Evolutionary conservation across 2,329 filamentous ascomycete genomes (phyloP).

Genomic region (Ceratocystis ficicola): DNA sequence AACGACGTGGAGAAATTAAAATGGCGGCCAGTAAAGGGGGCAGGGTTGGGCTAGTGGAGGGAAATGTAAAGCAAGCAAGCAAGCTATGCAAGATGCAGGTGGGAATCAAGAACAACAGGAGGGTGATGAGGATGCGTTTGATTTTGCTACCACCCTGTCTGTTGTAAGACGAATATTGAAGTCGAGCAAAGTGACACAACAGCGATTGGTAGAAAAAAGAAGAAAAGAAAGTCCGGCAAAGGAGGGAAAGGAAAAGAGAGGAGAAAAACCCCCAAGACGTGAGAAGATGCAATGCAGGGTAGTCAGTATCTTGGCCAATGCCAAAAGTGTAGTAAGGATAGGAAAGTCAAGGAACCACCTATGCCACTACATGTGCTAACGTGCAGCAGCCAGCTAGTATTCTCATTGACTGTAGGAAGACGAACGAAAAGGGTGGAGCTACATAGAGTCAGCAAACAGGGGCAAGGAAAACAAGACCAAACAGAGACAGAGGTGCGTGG

Average conservation of each 20-base stretch:
- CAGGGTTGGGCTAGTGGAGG: slow-evolving; percentile 10
- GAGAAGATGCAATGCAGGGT: background rate
- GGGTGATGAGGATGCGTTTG: background rate
- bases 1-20: slow-evolving; percentile 8
- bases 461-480: background rate
- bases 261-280: background rate
- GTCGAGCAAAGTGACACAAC: background rate
- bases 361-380: slow-evolving; percentile 2
- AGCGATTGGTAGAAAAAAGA: background rate
- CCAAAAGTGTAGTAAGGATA: background rate
- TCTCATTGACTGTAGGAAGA: background rate
- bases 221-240: background rate
- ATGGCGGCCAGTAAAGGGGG: slow-evolving; percentile 2
- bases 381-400: background rate
- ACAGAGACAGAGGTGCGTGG: background rate
- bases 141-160: background rate
- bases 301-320: background rate
- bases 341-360: slow-evolving; percentile 1
- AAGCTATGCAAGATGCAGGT: slow-evolving; percentile 1
- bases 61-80: background rate
- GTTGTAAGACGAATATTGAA: background rate
- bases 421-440: slow-evolving; percentile 1
- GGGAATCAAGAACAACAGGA: background rate
- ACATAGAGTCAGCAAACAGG: background rate
- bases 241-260: background rate